These are phyloP conservation scores for Yamadazyma atlantica DNA, from an alignment of 1,139 yeast genomes.

Conservation along the genomic window DNA sequence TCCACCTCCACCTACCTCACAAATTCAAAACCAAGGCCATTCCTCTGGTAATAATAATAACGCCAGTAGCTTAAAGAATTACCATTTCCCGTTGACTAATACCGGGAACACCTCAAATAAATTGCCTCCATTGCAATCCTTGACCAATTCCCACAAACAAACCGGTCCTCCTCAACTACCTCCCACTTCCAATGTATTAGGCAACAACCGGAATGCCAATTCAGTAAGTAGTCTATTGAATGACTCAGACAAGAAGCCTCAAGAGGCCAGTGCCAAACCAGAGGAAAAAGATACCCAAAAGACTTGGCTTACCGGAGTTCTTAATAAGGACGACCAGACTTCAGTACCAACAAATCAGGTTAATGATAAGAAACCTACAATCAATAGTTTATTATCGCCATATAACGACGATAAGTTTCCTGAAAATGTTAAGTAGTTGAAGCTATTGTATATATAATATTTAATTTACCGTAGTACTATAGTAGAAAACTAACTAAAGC, in stretches of 20 bases:
- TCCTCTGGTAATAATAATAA: background rate
- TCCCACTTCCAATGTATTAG: slow-evolving; percentile 4
- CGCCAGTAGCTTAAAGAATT: background rate
- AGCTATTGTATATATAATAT: slow-evolving; percentile 12
- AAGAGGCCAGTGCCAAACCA: slow-evolving; percentile 4
- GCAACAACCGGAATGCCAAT: slow-evolving; percentile 7
- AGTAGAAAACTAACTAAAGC: too few relatives aligned
- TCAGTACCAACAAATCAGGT: slow-evolving; percentile 2
- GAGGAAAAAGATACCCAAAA: slow-evolving; percentile 8
- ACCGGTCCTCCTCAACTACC: slow-evolving; percentile 1
- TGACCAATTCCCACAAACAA: background rate
- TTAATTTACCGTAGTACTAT: too few relatives aligned
- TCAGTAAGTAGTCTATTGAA: slow-evolving; percentile 11
- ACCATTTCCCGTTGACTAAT: slow-evolving; percentile 5
- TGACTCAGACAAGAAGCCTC: slow-evolving; percentile 7
- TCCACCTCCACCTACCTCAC: slow-evolving; percentile 2
- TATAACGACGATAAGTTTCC: slow-evolving; percentile 23
- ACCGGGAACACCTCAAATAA: slow-evolving; percentile 5
- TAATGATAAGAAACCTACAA: slow-evolving; percentile 34
- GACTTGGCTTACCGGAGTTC: slow-evolving; percentile 18
- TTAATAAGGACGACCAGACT: slow-evolving; percentile 13
- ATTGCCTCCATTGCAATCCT: slow-evolving; percentile 10
- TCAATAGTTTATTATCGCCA: slow-evolving; percentile 34
- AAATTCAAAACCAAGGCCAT: background rate
- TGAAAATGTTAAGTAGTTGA: slow-evolving; percentile 8